Base-by-base conservation (phyloP, 257 asterid species). In the Buddleja alternifolia region DNA sequence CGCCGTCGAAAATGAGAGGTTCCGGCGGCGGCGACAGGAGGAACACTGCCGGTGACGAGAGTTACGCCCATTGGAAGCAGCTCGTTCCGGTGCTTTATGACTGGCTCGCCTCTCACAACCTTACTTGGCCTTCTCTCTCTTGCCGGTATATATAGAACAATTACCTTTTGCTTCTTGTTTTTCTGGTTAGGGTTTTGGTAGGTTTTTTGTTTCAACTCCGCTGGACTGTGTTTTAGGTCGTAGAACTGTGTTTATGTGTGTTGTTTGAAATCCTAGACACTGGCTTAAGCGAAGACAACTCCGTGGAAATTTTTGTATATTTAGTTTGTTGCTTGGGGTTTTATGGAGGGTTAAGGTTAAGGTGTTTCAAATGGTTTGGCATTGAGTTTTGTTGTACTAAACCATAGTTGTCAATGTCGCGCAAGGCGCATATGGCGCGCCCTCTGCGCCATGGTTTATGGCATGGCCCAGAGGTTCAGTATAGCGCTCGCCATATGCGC, bases 21-120 rank as follows among this genome's bases (percentile, higher is more conserved):
- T 74, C 83, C 0, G 78, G 32, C 67, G 66, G 58, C 66, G 80
- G 74, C 45, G 82, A 73, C 34, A 83, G 57, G 75, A 81, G 77
- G 66, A 78, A 66, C 75, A 77, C 85, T 10, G 80, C 80, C 16
- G 77, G 81, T 0, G 99, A 90, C 75, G 96, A 87, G 81, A 85
- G 82, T 56, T 94, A 94, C 80, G 75, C 81, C 19, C 94, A 89
- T 81, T 94, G 99, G 99, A 94, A 94, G 82, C 75, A 80, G 34
- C 82, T 91, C 7, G 97, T 94, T 7, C 96, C 97, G 19, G 86
- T 90, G 29, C 93, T 93, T 6, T 86, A 86, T 7, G 93, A 86
- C 78, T 86, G 90, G 93, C 80, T 86, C 34, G 81, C 93, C n/a
- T 83, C 86, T 39, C 88, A 86, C 67, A 86, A 83, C 71, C 79